Evolutionary conservation across 768 basidiomycete genomes (phyloP).

Genomic region (Termitomyces sp.): DNA sequence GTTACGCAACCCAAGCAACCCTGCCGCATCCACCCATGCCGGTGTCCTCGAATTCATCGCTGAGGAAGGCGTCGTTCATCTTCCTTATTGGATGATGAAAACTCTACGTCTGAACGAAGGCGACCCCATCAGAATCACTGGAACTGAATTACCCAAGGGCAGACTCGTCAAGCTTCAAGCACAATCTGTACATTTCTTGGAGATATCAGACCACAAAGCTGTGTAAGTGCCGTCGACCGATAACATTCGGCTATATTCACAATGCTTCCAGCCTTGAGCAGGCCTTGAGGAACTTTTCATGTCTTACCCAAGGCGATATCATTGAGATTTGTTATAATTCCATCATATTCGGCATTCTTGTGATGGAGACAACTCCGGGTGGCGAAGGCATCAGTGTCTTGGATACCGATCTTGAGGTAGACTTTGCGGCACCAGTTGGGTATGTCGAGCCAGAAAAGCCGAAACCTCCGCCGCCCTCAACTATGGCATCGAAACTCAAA

Average conservation of each 20-base stretch:
- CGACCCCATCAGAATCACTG: constrained; percentile 91
- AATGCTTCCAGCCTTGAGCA: constrained; percentile 74
- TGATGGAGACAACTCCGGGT: constrained; percentile 91
- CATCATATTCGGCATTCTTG: constrained; percentile 90
- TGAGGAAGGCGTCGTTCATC: constrained; percentile 90
- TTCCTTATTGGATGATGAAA: constrained; percentile 99
- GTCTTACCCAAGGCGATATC: constrained; percentile 92
- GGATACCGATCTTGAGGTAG: constrained; percentile 97
- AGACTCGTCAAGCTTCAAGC: constrained; percentile 97
- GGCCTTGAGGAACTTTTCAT: constrained; percentile 89
- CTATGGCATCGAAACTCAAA: constrained; percentile 96
- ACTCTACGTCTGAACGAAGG: constrained; percentile 91
- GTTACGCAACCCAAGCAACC: constrained; percentile 85
- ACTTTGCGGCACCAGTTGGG: constrained; percentile 90
- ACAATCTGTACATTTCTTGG: constrained; percentile 91
- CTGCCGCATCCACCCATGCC: constrained; percentile 85
- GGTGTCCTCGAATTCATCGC: constrained; percentile 99
- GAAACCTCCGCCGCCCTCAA: constrained; percentile 75
- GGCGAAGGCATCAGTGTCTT: constrained; percentile 86
- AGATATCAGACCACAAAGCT: constrained; percentile 96
- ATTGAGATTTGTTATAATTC: constrained; percentile 98
- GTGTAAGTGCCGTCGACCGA: constrained; percentile 62
- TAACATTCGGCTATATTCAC: not conserved
- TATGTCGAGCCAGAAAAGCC: constrained; percentile 94
- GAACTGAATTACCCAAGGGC: constrained; percentile 85